Evolutionary conservation across 306 rosid species (phyloP).

Genomic region (Cercis canadensis): DNA sequence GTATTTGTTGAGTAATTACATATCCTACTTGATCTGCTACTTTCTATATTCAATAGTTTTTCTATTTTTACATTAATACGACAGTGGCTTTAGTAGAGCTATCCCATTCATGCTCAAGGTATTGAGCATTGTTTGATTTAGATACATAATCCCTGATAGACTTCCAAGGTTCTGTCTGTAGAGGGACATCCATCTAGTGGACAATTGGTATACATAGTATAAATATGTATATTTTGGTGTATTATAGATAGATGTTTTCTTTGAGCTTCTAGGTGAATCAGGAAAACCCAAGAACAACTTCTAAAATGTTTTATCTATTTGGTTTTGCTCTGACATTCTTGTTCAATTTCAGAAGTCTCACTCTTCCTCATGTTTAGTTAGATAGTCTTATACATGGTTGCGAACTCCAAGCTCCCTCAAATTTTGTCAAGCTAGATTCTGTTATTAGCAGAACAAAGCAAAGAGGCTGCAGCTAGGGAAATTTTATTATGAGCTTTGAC

Average conservation of each 20-base stretch:
- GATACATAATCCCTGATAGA: neutral
- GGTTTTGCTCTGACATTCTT: conserved; percentile 31
- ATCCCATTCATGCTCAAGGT: neutral
- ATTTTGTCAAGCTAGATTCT: too few relatives aligned
- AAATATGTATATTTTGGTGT: conserved; percentile 12
- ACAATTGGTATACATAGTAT: conserved; percentile 17
- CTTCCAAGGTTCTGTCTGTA: neutral
- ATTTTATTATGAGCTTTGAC: too few relatives aligned
- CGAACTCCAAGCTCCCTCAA: too few relatives aligned
- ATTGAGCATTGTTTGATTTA: neutral
- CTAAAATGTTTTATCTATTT: conserved; percentile 19
- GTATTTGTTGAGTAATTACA: conserved; percentile 18
- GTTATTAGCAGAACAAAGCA: too few relatives aligned
- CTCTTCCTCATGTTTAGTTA: conserved; percentile 7
- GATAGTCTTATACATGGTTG: conserved; percentile 19
- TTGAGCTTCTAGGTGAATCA: conserved; percentile 17
- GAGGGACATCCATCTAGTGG: neutral
- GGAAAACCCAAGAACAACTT: conserved; percentile 23
- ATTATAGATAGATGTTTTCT: conserved; percentile 24
- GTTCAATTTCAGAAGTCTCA: conserved; percentile 3
- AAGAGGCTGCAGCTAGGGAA: too few relatives aligned
- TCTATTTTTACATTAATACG: conserved; percentile 23
- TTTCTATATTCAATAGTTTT: conserved; percentile 23
- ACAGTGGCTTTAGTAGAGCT: neutral
- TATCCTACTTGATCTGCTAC: neutral